Conservation (phyloP, 2,329 filamentous ascomycete genomes). For the Ophiocordyceps australis region DNA sequence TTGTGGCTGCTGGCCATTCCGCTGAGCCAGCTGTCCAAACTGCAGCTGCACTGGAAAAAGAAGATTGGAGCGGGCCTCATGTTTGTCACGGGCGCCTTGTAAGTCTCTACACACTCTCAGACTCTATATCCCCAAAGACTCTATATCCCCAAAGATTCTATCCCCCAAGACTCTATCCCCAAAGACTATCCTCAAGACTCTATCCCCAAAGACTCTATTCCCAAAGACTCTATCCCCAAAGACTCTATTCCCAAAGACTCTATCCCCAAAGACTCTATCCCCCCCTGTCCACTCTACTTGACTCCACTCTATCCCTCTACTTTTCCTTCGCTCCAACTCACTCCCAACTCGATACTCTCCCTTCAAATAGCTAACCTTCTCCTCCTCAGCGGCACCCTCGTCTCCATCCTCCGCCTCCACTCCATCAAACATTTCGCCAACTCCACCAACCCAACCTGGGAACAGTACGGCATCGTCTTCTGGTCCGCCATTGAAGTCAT, state of each 20-base stretch:
- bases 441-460: slow-evolving; percentile 11
- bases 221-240: too few species aligned
- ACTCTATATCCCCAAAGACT: too few species aligned
- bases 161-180: too few species aligned
- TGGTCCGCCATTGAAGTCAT: slow-evolving; percentile 15
- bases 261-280: too few species aligned
- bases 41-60: slow-evolving; percentile 2
- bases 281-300: too few species aligned
- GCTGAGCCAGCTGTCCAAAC: slow-evolving; percentile 1
- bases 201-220: too few species aligned
- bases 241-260: too few species aligned
- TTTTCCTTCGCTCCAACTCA: too few species aligned
- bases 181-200: too few species aligned
- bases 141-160: too few species aligned
- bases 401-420: slow-evolving; percentile 12
- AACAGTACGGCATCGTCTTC: slow-evolving; percentile 9
- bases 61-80: slow-evolving; percentile 1
- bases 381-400: slow-evolving; percentile 10
- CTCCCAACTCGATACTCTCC: too few species aligned
- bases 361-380: neutral
- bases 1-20: slow-evolving; percentile 1
- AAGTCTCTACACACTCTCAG: neutral
- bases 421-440: slow-evolving; percentile 9
- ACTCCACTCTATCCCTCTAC: too few species aligned
- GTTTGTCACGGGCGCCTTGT: slow-evolving; percentile 2